Conservation (phyloP, 2,329 filamentous ascomycete genomes). For the Myriosclerotinia curreyana region DNA sequence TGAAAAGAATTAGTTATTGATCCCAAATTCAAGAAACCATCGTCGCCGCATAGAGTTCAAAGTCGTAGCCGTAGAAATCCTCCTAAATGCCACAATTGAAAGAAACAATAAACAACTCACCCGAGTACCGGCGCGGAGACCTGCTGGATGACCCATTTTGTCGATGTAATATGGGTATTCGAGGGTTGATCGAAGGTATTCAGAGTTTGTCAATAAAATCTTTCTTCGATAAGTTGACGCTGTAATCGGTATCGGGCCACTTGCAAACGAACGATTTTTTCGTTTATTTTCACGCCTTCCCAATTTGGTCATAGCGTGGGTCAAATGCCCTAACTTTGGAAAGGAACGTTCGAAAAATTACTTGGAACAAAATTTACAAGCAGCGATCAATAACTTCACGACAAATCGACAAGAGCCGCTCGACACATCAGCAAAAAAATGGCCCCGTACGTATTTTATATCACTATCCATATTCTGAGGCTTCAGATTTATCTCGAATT, state of each 20-base stretch:
- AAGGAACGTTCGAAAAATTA: conserved; percentile 9
- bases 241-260: conserved; percentile 6
- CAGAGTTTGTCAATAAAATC: conserved; percentile 21
- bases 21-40: neutral
- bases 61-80: conserved; percentile 8
- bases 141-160: conserved; percentile 66
- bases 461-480: neutral
- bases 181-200: conserved; percentile 26
- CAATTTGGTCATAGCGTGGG: conserved; percentile 13
- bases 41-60: conserved; percentile 21
- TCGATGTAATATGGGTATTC: conserved; percentile 30
- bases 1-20: conserved; percentile 40
- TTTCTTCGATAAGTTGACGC: conserved; percentile 17
- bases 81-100: neutral
- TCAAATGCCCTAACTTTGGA: conserved; percentile 20
- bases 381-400: conserved; percentile 21
- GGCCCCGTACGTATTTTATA: conserved; percentile 40
- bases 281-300: conserved; percentile 16
- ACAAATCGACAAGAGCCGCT: conserved; percentile 24
- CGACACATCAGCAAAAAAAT: conserved; percentile 39
- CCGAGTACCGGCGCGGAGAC: conserved; percentile 83
- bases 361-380: conserved; percentile 11
- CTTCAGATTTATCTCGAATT: neutral
- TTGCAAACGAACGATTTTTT: conserved; percentile 16
- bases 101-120: conserved; percentile 53